Evolutionary conservation across 805 yeast genomes (phyloP), one percentile per base, ranked within the genome.

Genomic region (Priceomyces medius): DNA sequence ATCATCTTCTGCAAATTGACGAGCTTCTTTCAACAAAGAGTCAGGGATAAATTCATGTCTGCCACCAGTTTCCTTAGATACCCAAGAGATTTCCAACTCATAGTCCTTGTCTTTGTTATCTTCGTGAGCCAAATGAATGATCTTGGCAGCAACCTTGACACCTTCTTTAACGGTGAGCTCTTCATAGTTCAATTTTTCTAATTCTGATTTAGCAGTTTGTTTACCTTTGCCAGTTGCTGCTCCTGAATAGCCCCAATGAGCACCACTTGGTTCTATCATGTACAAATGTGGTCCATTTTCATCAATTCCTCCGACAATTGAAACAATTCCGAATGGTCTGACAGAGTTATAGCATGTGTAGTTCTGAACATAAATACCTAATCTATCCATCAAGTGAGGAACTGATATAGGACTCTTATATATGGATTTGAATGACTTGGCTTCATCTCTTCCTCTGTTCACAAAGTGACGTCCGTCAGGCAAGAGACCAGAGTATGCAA

Each of bases 201-300:
- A 77, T 67, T 93, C 99, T 20, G 91, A 85, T 68, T 91, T 91
- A 37, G 99, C 99, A n/a, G 88, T 80, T 66, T 93, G 99, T 65
- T 98, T 81, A 36, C 99, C 99, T 64, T 91, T 93, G 49, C 99
- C 99, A 3, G 97, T 81, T 13, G 99, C 99, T 29, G 97, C 95
- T 46, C 97, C 99, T 41, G 79, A 76, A 68, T 93, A 93, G 38
- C 99, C 99, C 98, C 99, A 95, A 59, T 83, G 88, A 1, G 88
- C 74, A 47, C 99, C 99, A 62, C 95, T 86, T 54, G 99, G 99
- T 63, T 93, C 99, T 44, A 93, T 75, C 97, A 91, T 93, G 68
- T 85, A 91, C 54, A 93, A 76, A 63, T 91, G 97, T 16, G 95
- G 79, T 9, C 97, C 98, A 46, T 85, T 79, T 32, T 80, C 83